A percentile compares a stretch with the other conserved stretches of the same genome.
These are phyloP conservation scores for Physcomitrium patens DNA, from an alignment of 225 moss, liverwort and hornwort genomes.

Conservation along the genomic window DNA sequence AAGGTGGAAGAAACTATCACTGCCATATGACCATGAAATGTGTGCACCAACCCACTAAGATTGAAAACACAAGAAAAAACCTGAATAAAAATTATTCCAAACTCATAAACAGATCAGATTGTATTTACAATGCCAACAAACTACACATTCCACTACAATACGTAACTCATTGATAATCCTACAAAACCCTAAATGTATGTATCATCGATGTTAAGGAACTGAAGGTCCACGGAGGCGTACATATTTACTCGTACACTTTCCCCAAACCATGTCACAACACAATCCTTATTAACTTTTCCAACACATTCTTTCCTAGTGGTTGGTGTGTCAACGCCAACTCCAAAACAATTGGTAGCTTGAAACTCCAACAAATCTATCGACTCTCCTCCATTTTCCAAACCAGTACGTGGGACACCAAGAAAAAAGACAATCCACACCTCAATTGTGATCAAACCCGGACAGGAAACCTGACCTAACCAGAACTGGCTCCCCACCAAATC, in stretches of 20 bases:
- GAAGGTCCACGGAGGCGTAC: too few species aligned
- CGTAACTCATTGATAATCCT: background rate
- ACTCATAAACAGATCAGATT: background rate
- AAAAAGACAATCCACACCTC: background rate
- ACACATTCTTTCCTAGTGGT: background rate
- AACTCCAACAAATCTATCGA: background rate
- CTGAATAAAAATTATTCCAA: background rate
- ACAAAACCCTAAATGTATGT: conserved; percentile 23
- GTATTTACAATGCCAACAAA: background rate
- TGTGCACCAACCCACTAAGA: background rate
- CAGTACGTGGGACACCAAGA: background rate
- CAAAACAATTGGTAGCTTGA: background rate
- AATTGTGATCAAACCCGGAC: background rate
- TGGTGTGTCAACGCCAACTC: background rate
- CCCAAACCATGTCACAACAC: background rate
- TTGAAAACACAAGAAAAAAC: background rate
- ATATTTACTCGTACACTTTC: background rate
- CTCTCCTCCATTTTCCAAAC: background rate
- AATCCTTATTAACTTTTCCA: background rate
- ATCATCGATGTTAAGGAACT: background rate
- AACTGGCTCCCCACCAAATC: background rate
- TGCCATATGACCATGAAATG: background rate
- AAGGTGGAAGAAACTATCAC: background rate
- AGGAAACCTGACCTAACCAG: background rate
- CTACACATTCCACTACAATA: background rate